Base-by-base conservation (phyloP, 371 early-diverging fungal genomes). In the Mucor indicus region DNA sequence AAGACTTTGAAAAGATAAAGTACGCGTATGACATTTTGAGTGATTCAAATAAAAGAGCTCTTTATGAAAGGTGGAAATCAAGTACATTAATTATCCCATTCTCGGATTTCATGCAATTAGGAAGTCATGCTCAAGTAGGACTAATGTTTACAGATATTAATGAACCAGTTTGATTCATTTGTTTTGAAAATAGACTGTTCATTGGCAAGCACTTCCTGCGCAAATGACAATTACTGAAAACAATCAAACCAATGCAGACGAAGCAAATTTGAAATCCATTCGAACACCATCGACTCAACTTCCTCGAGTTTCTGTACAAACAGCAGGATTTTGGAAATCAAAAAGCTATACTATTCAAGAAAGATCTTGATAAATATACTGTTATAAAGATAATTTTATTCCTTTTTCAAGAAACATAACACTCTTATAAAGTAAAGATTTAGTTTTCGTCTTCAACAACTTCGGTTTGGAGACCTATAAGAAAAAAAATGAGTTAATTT, bases 401-500 rank as follows among this genome's bases (percentile, higher is more conserved):
- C n/a, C n/a, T n/a, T n/a, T n/a, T n/a, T n/a, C n/a, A n/a, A n/a
- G n/a, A n/a, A n/a, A n/a, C n/a, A n/a, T n/a, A n/a, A n/a, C n/a
- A n/a, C n/a, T n/a, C n/a, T n/a, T n/a, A n/a, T n/a, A n/a, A n/a
- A n/a, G n/a, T n/a, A n/a, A 27, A 27, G 11, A 43, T 29, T 43
- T 43, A 43, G 27, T 24, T 29, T 43, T 49, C 50, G 31, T 49
- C 50, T 31, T 49, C 50, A 20, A 49, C 50, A 49, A 67, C 53
- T 57, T 62, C 36, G 60, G 67, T 33, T 58, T 55, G 53, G 59
- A 67, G 49, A 46, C 62, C 41, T 64, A 57, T 29, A 79, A 75
- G 53, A 92, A 89, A 86, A 87, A 94, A 32, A 93, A 4, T 6
- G 13, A 2, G 16, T n/a, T n/a, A n/a, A n/a, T n/a, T n/a, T n/a